A percentile compares a stretch with the other conserved stretches of the same genome.
Conservation (phyloP, 2,329 filamentous ascomycete species). For the Proliferodiscus dingleyae region DNA sequence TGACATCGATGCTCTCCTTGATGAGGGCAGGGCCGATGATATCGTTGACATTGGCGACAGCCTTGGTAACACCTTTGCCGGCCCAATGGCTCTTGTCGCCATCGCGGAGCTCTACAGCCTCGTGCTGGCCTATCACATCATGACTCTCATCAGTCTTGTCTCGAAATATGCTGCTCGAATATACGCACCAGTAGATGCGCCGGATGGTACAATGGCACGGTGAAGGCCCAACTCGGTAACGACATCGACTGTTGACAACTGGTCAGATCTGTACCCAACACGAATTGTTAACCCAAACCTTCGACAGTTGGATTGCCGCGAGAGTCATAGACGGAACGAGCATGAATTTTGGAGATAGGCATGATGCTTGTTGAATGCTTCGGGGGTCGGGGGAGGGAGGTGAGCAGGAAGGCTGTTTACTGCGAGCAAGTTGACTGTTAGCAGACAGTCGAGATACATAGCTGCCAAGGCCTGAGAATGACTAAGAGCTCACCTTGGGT, state of each 20-base stretch:
- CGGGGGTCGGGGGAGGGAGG: too few relatives aligned
- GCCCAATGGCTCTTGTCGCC: slow-evolving; percentile 82
- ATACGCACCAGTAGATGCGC: slow-evolving; percentile 82
- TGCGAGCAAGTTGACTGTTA: slow-evolving; percentile 19
- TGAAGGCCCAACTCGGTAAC: slow-evolving; percentile 95
- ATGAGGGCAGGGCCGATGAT: slow-evolving; percentile 76
- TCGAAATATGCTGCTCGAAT: slow-evolving; percentile 14
- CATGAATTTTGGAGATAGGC: slow-evolving; percentile 86
- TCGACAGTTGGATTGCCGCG: slow-evolving; percentile 97
- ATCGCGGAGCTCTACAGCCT: slow-evolving; percentile 87
- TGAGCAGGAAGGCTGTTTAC: too few relatives aligned
- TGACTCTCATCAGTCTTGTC: slow-evolving; percentile 18
- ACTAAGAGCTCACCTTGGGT: slow-evolving; percentile 13
- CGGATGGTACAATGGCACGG: slow-evolving; percentile 95
- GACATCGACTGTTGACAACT: slow-evolving; percentile 63
- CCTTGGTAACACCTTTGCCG: slow-evolving; percentile 84
- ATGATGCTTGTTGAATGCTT: too few relatives aligned
- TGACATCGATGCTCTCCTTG: slow-evolving; percentile 77
- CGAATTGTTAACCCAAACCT: slow-evolving; percentile 22
- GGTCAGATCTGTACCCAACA: not conserved
- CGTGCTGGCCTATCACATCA: slow-evolving; percentile 70
- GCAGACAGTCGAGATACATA: not conserved
- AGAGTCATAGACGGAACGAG: slow-evolving; percentile 96
- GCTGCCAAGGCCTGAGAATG: not conserved
- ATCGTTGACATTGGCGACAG: slow-evolving; percentile 80